Base-by-base conservation (phyloP, 306 rosid species). In the Lupinus albus region DNA sequence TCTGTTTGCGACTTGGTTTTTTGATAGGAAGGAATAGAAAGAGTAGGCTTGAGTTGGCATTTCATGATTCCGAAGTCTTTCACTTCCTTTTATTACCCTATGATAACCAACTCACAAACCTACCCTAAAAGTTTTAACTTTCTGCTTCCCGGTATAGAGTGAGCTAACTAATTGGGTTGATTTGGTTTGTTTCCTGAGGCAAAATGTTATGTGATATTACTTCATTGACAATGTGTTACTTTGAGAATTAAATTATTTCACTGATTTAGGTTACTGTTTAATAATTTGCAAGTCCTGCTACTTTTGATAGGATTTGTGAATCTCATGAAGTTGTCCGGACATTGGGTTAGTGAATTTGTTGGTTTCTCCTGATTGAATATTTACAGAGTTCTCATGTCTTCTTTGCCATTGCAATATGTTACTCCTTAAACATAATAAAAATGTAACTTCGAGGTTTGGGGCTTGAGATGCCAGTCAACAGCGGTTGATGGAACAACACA, bases 381-480 rank as follows among this genome's bases (percentile, higher is more conserved):
- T 5, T 15, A 20, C 45, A 16, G 38, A 53, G 36, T 20, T 59
- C 35, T 68, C 14, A 17, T 33, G 4, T 74, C 61, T 60, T 42
- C 55, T 21, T 55, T 11, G 48, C 28, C 39, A 62, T 25, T 33
- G 38, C 38, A 33, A 33, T 12, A 54, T 42, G 17, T 44, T 44
- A 64, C 18, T 61, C 51, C 44, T 50, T 50, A 46, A 47, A 44
- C 25, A 20, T 67, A 8, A 41, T 38, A 14, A 35, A 48, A 55
- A 25, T 51, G 17, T 42, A 33, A 35, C 28, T 53, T 75, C 59
- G 51, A 25, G 13, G 64, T 51, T 44, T 41, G 61, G 59, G 76
- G 47, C 54, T 11, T 55, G 62, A 45, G 66, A 38, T 44, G 17
- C 45, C 55, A 4, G 5, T 71, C 53, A 67, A 53, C 44, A 48